A percentile compares a stretch with the other conserved stretches of the same genome.
These are phyloP conservation scores for Tephrocybe sp. DNA, from an alignment of 768 basidiomycete species.

Conservation along the genomic window DNA sequence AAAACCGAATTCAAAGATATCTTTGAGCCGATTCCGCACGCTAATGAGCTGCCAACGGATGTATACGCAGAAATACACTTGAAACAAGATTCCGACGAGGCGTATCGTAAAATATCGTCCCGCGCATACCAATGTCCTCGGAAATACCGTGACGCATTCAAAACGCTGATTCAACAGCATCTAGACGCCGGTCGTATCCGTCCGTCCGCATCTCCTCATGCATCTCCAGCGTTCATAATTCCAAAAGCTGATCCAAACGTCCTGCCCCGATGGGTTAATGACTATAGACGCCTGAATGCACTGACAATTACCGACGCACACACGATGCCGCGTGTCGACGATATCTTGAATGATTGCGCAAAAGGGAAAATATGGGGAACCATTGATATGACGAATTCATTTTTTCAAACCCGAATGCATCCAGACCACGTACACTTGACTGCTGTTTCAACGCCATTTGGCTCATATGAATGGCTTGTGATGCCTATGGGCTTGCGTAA, in stretches of 20 bases:
- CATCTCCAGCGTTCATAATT: conserved; percentile 28
- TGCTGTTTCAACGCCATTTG: conserved; percentile 33
- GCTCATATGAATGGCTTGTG: conserved; percentile 37
- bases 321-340: conserved; percentile 23
- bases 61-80: conserved; percentile 25
- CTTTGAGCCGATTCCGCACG: neutral
- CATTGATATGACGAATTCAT: conserved; percentile 7
- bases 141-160: neutral
- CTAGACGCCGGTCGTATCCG: neutral
- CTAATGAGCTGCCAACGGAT: neutral
- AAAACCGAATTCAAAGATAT: neutral
- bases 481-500: conserved; percentile 40
- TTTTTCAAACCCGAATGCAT: conserved; percentile 31
- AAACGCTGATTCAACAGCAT: neutral
- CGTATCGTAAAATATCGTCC: neutral
- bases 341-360: conserved; percentile 31
- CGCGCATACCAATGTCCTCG: conserved; percentile 21
- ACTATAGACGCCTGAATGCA: too few species aligned
- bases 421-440: conserved; percentile 28
- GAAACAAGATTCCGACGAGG: conserved; percentile 18
- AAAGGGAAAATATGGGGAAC: conserved; percentile 33
- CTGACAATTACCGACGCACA: too few species aligned
- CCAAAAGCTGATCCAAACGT: conserved; percentile 24
- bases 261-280: too few species aligned
- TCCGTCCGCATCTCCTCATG: conserved; percentile 12